Base-by-base conservation (phyloP, 495 filamentous ascomycete genomes). In the Neurospora sp. region DNA sequence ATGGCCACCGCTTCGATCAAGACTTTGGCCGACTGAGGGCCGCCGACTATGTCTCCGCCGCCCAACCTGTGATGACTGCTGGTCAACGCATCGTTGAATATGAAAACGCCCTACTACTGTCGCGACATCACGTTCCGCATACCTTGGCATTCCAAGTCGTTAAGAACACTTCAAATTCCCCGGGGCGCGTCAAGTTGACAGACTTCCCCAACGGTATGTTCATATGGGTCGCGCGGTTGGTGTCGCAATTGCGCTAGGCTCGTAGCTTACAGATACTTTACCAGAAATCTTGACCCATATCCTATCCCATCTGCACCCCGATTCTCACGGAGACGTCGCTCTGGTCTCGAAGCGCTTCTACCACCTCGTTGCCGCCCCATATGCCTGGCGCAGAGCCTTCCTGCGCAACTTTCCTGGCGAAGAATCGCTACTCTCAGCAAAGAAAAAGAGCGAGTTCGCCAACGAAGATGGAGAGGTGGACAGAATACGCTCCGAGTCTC, bases 311-410 rank as follows among this genome's bases (percentile, higher is more conserved):
- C 82, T 98, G 44, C 89, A 93, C 16, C 92, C 94, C 11, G 86
- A 91, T 70, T 92, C 93, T 7, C 87, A 97, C 69, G 89, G 89
- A 7, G 86, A 91, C 7, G 90, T 95, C 3, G 88, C 93, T 10
- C 83, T 94, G 54, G 94, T 98, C 20, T 97, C 93, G 39, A 90
- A 89, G 77, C 92, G 91, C 70, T 95, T 97, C 80, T 92, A 96
- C 79, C 82, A 84, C 44, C 83, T 98, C 72, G 91, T 97, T 62
- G 97, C 92, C 3, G 93, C 92, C 2, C 94, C 93, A 3, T 93
- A 97, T 81, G 93, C 94, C 4, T 98, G 94, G 94, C 87, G 93
- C 69, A 91, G 90, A 72, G 94, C 94, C 2, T 98, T 98, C 77
- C 88, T 92, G 62, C 92, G 94, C 14, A 95, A 90, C 84, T 98